These are phyloP conservation scores for Neofusicoccum sp. DNA, from an alignment of 2,329 filamentous ascomycete species.

Conservation along the genomic window DNA sequence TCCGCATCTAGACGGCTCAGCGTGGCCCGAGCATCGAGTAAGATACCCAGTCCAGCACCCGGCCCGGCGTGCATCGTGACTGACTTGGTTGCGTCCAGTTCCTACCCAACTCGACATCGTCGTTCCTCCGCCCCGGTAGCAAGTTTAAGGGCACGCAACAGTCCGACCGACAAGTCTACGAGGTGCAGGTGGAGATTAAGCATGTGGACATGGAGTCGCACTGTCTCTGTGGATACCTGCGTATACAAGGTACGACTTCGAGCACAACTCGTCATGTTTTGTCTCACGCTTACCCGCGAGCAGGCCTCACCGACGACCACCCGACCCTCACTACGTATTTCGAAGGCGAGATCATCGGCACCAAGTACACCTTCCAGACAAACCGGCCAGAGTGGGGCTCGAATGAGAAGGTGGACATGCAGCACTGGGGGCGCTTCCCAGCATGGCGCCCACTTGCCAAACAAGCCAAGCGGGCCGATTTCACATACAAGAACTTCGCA, in stretches of 20 bases:
- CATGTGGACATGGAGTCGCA: slow-evolving; percentile 93
- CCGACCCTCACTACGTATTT: slow-evolving; percentile 98
- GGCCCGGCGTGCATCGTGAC: slow-evolving; percentile 10
- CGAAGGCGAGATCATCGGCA: slow-evolving; percentile 95
- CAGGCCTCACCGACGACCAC: slow-evolving; percentile 91
- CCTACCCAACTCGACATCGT: slow-evolving; percentile 76
- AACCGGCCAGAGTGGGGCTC: slow-evolving; percentile 89
- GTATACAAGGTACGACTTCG: slow-evolving; percentile 74
- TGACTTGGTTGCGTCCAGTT: slow-evolving; percentile 50
- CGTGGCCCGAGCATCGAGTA: slow-evolving; percentile 36
- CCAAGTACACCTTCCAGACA: slow-evolving; percentile 91
- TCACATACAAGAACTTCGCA: slow-evolving; percentile 65
- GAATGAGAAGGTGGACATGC: slow-evolving; percentile 83
- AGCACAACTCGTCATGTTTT: neutral
- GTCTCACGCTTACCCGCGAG: slow-evolving; percentile 23
- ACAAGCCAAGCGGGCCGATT: slow-evolving; percentile 59
- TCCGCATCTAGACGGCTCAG: slow-evolving; percentile 28
- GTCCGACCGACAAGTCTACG: slow-evolving; percentile 88
- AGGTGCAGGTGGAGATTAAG: slow-evolving; percentile 95
- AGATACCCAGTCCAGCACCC: slow-evolving; percentile 15
- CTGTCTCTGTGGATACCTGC: slow-evolving; percentile 89
- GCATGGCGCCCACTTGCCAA: slow-evolving; percentile 76
- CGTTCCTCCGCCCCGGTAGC: slow-evolving; percentile 81
- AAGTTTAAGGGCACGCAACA: slow-evolving; percentile 88
- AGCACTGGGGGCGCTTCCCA: slow-evolving; percentile 88